Base-by-base conservation (phyloP, 2,329 filamentous ascomycete species). In the Calonectria hongkongensis region DNA sequence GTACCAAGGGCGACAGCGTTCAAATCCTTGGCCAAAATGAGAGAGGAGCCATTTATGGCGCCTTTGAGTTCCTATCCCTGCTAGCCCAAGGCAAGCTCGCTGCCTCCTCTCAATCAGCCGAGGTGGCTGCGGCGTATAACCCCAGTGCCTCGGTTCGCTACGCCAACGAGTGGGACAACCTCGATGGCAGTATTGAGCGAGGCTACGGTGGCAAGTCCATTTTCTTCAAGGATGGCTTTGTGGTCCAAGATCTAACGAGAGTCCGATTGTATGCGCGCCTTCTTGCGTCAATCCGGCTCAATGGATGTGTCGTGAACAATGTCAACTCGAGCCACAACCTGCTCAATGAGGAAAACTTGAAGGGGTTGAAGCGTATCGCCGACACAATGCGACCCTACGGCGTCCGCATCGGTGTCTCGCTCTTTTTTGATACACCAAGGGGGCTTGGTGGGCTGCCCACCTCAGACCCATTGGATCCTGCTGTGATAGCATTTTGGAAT, bases 161-260 rank as follows among this genome's bases (percentile, higher is more conserved):
- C n/a, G 54, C 54, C 12, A 58, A 58, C 12, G 54, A 58, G 16
- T 58, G 54, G 54, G 54, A 58, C 54, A 58, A 58, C n/a, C 54
- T 58, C 3, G 54, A 58, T 41, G 54, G 54, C n/a, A 58, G 54
- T 15, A 58, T 58, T 18, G 54, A 58, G 30, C 54, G 54, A 12
- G 54, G 54, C 30, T 58, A 58, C 33, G 54, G 54, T 58, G 54
- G 54, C n/a, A 58, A 58, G 33, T 58, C 54, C 33, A 58, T 58
- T 9, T 58, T 58, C n/a, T 58, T 58, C 54, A 58, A 58, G 13
- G 54, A 58, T 41, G 54, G 54, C 2, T 58, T 58, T 15, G 54
- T 58, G n/a, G 54, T 58, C 9, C 33, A 58, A 4, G 54, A 58
- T 8, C 54, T 58, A 16, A 41, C 33, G 6, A 39, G 54, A 21